Evolutionary conservation across 768 basidiomycete species (phyloP).

Genomic region (Calocybe indica): DNA sequence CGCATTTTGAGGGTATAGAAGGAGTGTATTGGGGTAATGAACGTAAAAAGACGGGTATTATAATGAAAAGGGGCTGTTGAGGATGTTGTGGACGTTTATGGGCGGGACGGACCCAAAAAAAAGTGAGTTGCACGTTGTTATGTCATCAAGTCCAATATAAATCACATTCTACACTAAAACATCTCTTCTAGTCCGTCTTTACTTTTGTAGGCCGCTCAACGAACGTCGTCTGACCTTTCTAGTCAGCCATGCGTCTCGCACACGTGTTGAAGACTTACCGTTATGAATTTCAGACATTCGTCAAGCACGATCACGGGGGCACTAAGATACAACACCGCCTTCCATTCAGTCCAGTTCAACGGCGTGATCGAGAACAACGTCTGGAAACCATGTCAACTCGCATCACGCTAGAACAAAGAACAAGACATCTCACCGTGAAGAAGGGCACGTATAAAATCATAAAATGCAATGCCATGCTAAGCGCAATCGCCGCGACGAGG

Average conservation of each 20-base stretch:
- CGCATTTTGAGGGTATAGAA: slow-evolving; percentile 9
- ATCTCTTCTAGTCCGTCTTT: slow-evolving; percentile 33
- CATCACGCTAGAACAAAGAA: not conserved
- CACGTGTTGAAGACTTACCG: slow-evolving; percentile 38
- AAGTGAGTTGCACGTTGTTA: slow-evolving; percentile 10
- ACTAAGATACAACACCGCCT: slow-evolving; percentile 83
- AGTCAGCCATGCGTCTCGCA: too few relatives aligned
- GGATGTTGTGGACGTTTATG: not conserved
- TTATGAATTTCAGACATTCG: slow-evolving; percentile 81
- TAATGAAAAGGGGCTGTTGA: not conserved
- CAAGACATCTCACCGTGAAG: slow-evolving; percentile 66
- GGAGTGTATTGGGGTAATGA: slow-evolving; percentile 7
- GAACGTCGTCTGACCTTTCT: slow-evolving; percentile 38
- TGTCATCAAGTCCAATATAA: slow-evolving; percentile 10
- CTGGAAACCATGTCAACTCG: slow-evolving; percentile 27
- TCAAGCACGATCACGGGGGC: slow-evolving; percentile 87
- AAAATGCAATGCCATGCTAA: slow-evolving; percentile 92
- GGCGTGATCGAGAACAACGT: slow-evolving; percentile 88
- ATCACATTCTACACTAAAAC: slow-evolving; percentile 7
- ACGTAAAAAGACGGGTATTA: slow-evolving; percentile 10
- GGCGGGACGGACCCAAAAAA: not conserved
- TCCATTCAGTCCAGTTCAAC: slow-evolving; percentile 93
- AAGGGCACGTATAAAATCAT: slow-evolving; percentile 96
- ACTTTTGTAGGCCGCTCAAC: slow-evolving; percentile 52
- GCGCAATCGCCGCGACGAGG: slow-evolving; percentile 80